Evolutionary conservation across 179 eudicot species (phyloP).

Genomic region (Nepenthes alata): DNA sequence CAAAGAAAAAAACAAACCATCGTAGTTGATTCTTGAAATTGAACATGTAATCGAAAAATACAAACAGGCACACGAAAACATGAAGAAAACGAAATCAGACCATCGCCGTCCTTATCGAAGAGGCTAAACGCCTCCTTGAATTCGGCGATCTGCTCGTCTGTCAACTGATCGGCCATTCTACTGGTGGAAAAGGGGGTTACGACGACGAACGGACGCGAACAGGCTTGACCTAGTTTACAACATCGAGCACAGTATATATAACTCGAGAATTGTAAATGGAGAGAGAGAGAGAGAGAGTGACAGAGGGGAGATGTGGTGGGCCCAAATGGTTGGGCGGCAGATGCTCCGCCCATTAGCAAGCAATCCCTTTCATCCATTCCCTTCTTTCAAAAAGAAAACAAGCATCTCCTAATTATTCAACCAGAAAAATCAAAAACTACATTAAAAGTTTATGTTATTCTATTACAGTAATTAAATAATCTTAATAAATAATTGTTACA

Average conservation of each 20-base stretch:
- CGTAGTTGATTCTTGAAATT: background rate
- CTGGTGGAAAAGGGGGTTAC: background rate
- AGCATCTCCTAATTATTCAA: too few species aligned
- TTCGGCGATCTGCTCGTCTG: conserved; percentile 44
- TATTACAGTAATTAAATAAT: too few species aligned
- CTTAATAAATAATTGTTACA: too few species aligned
- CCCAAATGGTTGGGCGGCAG: background rate
- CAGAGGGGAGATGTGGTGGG: background rate
- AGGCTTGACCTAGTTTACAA: background rate
- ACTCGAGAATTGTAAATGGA: background rate
- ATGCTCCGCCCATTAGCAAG: background rate
- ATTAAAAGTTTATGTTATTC: too few species aligned
- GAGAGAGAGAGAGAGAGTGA: background rate
- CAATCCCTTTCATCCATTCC: background rate
- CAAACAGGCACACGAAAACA: background rate
- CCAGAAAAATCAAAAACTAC: too few species aligned
- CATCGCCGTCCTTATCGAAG: conserved; percentile 47
- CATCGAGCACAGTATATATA: conserved; percentile 1
- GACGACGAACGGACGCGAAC: background rate
- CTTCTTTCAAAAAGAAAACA: too few species aligned
- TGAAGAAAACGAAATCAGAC: conserved; percentile 9
- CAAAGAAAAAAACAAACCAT: background rate
- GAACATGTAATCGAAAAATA: background rate
- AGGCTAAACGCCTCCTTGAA: conserved; percentile 45
- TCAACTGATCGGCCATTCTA: conserved; percentile 38